These are phyloP conservation scores for Pseudogymnoascus pannorum DNA, from an alignment of 2,329 filamentous ascomycete species.

Conservation along the genomic window DNA sequence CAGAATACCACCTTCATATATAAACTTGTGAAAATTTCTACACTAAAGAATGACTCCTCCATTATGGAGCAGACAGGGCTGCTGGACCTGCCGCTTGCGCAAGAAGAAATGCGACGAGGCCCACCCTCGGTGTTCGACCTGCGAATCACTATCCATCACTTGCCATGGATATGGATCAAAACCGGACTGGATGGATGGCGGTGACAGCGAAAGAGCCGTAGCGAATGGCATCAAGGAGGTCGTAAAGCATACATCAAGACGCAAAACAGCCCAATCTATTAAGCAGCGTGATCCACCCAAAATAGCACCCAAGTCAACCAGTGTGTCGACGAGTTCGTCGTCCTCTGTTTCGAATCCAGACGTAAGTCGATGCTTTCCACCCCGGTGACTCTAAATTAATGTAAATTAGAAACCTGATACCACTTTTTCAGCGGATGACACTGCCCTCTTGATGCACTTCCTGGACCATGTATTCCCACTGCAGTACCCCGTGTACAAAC, in stretches of 20 bases:
- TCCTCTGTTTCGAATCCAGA: constrained; percentile 11
- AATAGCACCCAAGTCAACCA: constrained; percentile 17
- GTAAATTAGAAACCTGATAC: neutral
- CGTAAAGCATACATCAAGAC: constrained; percentile 39
- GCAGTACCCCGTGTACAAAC: constrained; percentile 56
- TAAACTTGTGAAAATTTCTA: neutral
- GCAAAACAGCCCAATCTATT: constrained; percentile 33
- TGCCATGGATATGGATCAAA: constrained; percentile 44
- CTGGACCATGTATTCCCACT: constrained; percentile 57
- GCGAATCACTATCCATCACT: constrained; percentile 50
- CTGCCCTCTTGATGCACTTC: constrained; percentile 47
- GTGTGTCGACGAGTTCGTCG: constrained; percentile 11
- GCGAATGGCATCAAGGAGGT: constrained; percentile 48
- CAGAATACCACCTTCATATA: neutral
- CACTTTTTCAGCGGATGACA: constrained; percentile 14
- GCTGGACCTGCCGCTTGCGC: constrained; percentile 58
- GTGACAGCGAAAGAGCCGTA: constrained; percentile 38
- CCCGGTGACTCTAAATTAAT: neutral
- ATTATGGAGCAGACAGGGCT: constrained; percentile 35
- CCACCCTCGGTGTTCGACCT: constrained; percentile 51
- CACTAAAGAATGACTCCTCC: constrained; percentile 15
- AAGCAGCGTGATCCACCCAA: constrained; percentile 11
- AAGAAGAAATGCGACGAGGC: constrained; percentile 62
- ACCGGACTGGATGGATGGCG: constrained; percentile 22
- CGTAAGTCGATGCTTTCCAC: neutral